These are phyloP conservation scores for Gentiana straminea DNA, from an alignment of 257 asterid genomes.

Conservation along the genomic window DNA sequence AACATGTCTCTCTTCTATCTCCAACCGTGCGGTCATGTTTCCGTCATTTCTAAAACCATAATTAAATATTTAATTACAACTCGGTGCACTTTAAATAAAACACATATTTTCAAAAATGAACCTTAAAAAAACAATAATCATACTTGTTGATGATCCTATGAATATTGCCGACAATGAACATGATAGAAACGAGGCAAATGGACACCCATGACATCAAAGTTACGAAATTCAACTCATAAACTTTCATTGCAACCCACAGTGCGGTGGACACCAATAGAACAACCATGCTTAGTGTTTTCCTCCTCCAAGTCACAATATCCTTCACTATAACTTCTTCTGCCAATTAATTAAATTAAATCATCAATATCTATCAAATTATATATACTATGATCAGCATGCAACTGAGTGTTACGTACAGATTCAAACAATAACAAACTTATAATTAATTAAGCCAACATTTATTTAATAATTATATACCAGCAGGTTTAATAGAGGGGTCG, in stretches of 20 bases:
- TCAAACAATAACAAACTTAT: too few relatives aligned
- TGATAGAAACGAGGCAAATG: constrained; percentile 28
- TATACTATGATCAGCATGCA: constrained; percentile 16
- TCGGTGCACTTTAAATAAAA: neutral
- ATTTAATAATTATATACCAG: too few relatives aligned
- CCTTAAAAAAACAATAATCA: neutral
- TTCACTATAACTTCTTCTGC: constrained; percentile 9
- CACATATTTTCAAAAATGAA: too few relatives aligned
- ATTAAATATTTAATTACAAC: neutral
- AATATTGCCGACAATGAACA: constrained; percentile 40
- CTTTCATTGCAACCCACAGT: constrained; percentile 33
- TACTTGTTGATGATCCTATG: constrained; percentile 48
- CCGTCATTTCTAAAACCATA: constrained; percentile 35
- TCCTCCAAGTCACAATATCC: constrained; percentile 54
- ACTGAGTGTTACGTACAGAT: neutral
- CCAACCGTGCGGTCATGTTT: constrained; percentile 36
- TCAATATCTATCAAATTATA: too few relatives aligned
- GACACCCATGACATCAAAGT: constrained; percentile 36
- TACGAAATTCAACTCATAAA: constrained; percentile 32
- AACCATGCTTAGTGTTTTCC: constrained; percentile 20
- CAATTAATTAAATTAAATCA: too few relatives aligned
- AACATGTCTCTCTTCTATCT: constrained; percentile 34
- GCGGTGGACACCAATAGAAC: constrained; percentile 35
- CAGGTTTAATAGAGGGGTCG: too few relatives aligned
- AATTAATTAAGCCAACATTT: too few relatives aligned